These are phyloP conservation scores for Wickerhamomyces strasburgensis DNA, from an alignment of 805 yeast genomes.

Conservation along the genomic window DNA sequence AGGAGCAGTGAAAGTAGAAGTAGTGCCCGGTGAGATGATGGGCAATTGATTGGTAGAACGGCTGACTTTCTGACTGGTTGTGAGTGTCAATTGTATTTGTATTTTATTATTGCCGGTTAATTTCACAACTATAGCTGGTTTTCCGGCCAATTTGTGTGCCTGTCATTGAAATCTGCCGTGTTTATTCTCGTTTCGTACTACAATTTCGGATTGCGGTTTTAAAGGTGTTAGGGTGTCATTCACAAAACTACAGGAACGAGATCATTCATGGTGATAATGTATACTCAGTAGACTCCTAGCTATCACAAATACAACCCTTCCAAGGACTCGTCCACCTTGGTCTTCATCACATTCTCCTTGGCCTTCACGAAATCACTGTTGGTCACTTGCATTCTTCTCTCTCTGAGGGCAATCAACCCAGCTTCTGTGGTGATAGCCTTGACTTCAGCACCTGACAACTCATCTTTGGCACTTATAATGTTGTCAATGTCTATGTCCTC, in stretches of 20 bases:
- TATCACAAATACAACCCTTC: constrained; percentile 70
- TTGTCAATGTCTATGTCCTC: constrained; percentile 87
- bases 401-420: constrained; percentile 90
- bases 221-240: too few relatives aligned
- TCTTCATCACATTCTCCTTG: constrained; percentile 91
- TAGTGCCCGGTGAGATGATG: too few relatives aligned
- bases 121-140: not conserved
- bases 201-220: too few relatives aligned
- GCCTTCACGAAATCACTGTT: constrained; percentile 92
- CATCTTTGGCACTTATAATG: constrained; percentile 86
- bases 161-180: too few relatives aligned
- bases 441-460: constrained; percentile 94
- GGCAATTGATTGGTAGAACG: too few relatives aligned
- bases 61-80: too few relatives aligned
- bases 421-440: constrained; percentile 98
- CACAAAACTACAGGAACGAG: not conserved
- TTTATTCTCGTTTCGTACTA: too few relatives aligned
- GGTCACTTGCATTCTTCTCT: constrained; percentile 95
- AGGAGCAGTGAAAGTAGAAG: too few relatives aligned
- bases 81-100: too few relatives aligned
- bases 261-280: not conserved
- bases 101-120: constrained; percentile 1
- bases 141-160: not conserved
- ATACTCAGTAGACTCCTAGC: not conserved
- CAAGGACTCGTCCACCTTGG: constrained; percentile 91